Conservation (phyloP, 2,329 filamentous ascomycete species). For the Trichoderma harzianum region DNA sequence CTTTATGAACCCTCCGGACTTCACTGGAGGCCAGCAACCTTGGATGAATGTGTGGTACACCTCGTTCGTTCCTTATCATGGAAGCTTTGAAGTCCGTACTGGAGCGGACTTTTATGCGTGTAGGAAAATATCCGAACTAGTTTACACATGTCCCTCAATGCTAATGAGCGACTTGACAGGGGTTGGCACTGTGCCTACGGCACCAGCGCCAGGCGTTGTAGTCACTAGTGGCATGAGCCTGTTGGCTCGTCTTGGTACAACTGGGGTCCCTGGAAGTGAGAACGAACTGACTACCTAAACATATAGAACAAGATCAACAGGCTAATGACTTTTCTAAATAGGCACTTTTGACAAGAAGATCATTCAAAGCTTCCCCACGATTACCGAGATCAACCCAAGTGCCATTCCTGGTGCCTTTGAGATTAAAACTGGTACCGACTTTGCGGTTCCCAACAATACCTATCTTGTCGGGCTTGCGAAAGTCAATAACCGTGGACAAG, state of each 20-base stretch:
- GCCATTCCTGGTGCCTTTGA: background rate
- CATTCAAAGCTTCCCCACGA: background rate
- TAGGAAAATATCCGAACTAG: background rate
- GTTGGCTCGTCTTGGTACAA: background rate
- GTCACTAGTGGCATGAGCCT: background rate
- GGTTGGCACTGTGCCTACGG: background rate
- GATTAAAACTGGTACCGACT: conserved; percentile 1
- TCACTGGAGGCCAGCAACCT: background rate
- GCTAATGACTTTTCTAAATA: background rate
- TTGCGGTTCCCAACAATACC: background rate
- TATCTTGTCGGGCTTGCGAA: conserved; percentile 15
- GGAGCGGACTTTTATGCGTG: conserved; percentile 12
- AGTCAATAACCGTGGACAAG: conserved; percentile 13
- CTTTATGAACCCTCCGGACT: conserved; percentile 10
- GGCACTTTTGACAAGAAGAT: conserved; percentile 6
- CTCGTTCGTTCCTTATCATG: background rate
- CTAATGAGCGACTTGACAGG: background rate
- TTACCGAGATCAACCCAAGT: background rate
- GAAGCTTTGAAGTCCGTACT: background rate
- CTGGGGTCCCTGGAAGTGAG: background rate
- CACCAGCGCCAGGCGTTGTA: conserved; percentile 2
- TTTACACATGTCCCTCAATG: background rate
- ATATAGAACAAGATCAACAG: background rate
- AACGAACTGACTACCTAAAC: too few relatives aligned
- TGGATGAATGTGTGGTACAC: conserved; percentile 18